A percentile compares a stretch with the other conserved stretches of the same genome.
phyloP scores from a whole-genome alignment of 2,329 filamentous ascomycete species.

The Zopfia rhizophila region DNA sequence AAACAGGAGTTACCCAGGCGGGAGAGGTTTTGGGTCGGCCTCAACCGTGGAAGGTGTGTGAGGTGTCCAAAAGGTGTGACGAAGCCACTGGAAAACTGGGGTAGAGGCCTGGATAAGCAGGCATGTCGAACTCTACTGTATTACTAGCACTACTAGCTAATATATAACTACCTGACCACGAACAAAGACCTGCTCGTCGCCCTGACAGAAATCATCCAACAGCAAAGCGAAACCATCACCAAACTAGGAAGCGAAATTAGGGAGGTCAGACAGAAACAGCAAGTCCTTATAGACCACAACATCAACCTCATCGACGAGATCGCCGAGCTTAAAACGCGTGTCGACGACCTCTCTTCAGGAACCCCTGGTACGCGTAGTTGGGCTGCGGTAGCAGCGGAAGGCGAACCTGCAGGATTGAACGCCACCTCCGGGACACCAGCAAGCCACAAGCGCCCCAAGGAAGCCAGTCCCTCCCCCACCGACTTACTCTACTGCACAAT shows the following conservation, averaged over 20 bases:
- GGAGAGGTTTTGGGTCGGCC: too few relatives aligned
- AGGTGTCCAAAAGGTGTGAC: too few relatives aligned
- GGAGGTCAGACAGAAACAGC: slow-evolving; percentile 15
- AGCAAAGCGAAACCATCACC: slow-evolving; percentile 13
- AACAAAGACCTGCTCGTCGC: slow-evolving; percentile 16
- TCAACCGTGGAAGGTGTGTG: too few relatives aligned
- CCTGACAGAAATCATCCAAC: slow-evolving; percentile 15
- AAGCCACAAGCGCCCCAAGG: slow-evolving; percentile 13
- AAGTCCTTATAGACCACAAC: slow-evolving; percentile 15
- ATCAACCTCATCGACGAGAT: slow-evolving; percentile 14
- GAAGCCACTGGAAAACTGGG: too few relatives aligned
- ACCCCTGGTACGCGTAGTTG: slow-evolving; percentile 10
- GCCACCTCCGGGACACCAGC: slow-evolving; percentile 11
- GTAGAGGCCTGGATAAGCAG: too few relatives aligned
- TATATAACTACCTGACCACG: too few relatives aligned
- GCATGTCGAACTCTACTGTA: too few relatives aligned
- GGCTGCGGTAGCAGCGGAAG: slow-evolving; percentile 11
- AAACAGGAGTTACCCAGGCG: too few relatives aligned
- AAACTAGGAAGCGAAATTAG: slow-evolving; percentile 16
- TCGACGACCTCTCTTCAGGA: slow-evolving; percentile 16
- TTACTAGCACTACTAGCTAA: too few relatives aligned
- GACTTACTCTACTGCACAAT: slow-evolving; percentile 14
- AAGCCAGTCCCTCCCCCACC: slow-evolving; percentile 7
- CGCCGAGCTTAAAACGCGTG: slow-evolving; percentile 16
- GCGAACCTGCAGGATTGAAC: slow-evolving; percentile 8